Evolutionary conservation across 352 stramenopile species (phyloP), one percentile per base, ranked within the genome.

Genomic region (Globisporangium lucens): DNA sequence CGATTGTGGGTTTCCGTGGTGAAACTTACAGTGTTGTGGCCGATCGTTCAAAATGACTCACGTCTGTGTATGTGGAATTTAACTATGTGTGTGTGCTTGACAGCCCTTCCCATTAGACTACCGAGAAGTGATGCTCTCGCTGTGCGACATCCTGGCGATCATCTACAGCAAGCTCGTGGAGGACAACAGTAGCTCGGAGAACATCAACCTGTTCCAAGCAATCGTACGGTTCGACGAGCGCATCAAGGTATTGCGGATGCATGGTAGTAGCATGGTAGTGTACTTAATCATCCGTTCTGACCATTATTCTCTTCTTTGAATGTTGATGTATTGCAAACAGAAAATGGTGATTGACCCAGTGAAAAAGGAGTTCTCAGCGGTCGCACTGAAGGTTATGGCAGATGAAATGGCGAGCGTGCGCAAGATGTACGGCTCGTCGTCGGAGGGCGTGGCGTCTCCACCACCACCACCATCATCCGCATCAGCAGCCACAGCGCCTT

Each of bases 331-430:
- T 56, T 53, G 22, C 10, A 33, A 30, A 35, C 68, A 93, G 85
- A 95, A 95, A 91, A 74, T 93, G 27, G 79, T 95, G 56, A 87
- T 95, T 30, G 85, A 94, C 35, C 82, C 84, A 2, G 75, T 93
- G 10, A 91, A 90, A 65, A 94, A 94, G 58, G 85, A 95, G 43
- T 91, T 93, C 60, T 85, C 81, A 4, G 75, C 72, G 0, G 78
- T 93, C 35, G 83, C 87, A 1, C 66, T 74, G 27, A 75, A 77
- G 35, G 75, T 91, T 9, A 72, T 95, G 36, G 68, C 74, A 0
- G 78, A 90, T 15, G 85, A 95, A 60, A 80, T 93, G 56, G 68
- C 72, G 30, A 61, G 70, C 4, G 83, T 93, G 7, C 76, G 84
- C 43, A 89, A 82, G 60, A 53, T 65, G 1, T 88, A 85, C 33